phyloP scores from a whole-genome alignment of 441 rosid genomes.

The Mallotus repandus region DNA sequence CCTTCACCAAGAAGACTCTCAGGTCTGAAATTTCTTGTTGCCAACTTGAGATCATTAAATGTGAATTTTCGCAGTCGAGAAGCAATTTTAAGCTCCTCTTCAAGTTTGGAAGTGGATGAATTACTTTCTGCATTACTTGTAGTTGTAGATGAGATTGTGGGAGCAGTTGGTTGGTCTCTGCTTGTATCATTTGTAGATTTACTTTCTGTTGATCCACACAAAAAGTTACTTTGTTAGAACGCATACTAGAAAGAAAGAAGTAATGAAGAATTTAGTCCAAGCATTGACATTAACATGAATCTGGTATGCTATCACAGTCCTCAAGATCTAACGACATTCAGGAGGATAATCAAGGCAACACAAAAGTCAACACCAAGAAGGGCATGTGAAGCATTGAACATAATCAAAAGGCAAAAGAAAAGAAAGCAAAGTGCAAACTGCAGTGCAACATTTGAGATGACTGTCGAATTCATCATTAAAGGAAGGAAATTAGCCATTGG shows the following conservation, averaged over 20 bases:
- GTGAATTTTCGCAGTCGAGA: constrained; percentile 76
- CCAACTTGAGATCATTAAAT: constrained; percentile 88
- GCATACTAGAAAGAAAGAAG: background rate
- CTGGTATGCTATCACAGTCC: background rate
- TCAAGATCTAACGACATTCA: background rate
- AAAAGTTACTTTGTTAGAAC: background rate
- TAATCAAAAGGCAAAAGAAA: background rate
- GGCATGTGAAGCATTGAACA: background rate
- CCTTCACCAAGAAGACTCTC: constrained; percentile 98
- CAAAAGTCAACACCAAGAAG: background rate
- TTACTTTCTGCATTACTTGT: constrained; percentile 88
- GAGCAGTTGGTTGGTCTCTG: constrained; percentile 68
- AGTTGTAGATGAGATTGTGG: constrained; percentile 66
- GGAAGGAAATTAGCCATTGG: too few relatives aligned
- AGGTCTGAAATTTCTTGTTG: constrained; percentile 95
- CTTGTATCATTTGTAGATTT: constrained; percentile 65
- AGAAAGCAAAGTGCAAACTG: background rate
- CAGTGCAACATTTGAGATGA: background rate
- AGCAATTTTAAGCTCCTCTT: constrained; percentile 91
- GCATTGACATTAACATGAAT: background rate
- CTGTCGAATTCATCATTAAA: background rate
- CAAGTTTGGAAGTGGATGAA: constrained; percentile 83
- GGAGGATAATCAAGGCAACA: background rate
- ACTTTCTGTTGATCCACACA: constrained; percentile 47
- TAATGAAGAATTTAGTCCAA: background rate